These are phyloP conservation scores for Umbilicus rupestris DNA, from an alignment of 164 flowering plant species.

Conservation along the genomic window DNA sequence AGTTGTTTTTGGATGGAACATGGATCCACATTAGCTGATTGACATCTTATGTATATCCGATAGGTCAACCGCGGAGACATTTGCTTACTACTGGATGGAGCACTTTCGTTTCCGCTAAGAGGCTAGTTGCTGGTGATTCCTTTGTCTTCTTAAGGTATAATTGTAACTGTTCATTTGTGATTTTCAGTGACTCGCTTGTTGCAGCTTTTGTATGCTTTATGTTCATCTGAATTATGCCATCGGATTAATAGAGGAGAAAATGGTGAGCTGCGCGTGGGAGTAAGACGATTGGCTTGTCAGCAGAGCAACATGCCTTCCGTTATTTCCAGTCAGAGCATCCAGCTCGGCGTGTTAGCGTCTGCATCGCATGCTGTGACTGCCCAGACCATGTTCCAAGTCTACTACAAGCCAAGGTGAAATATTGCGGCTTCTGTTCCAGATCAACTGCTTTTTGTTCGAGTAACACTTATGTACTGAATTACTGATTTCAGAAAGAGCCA, in stretches of 20 bases:
- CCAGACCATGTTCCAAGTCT: constrained; percentile 60
- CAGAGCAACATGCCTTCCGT: constrained; percentile 76
- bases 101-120: constrained; percentile 82
- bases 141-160: constrained; percentile 80
- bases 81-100: constrained; percentile 98
- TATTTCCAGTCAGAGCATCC: constrained; percentile 93
- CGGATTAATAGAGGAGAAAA: constrained; percentile 46
- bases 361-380: constrained; percentile 83
- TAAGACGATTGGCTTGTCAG: constrained; percentile 56
- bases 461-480: background rate
- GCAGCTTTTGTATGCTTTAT: too few relatives aligned
- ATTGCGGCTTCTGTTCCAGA: background rate
- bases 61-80: constrained; percentile 95
- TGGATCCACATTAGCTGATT: background rate
- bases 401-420: constrained; percentile 74
- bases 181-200: background rate
- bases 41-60: background rate
- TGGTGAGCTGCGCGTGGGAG: constrained; percentile 79
- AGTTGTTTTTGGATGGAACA: background rate
- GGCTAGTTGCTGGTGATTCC: constrained; percentile 87
- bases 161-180: background rate
- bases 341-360: constrained; percentile 90
- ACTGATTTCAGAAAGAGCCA: constrained; percentile 56
- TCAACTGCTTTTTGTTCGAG: background rate
- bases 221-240: background rate